phyloP scores from a whole-genome alignment of 2,329 filamentous ascomycete species.

The Scolecobasidium constrictum region DNA sequence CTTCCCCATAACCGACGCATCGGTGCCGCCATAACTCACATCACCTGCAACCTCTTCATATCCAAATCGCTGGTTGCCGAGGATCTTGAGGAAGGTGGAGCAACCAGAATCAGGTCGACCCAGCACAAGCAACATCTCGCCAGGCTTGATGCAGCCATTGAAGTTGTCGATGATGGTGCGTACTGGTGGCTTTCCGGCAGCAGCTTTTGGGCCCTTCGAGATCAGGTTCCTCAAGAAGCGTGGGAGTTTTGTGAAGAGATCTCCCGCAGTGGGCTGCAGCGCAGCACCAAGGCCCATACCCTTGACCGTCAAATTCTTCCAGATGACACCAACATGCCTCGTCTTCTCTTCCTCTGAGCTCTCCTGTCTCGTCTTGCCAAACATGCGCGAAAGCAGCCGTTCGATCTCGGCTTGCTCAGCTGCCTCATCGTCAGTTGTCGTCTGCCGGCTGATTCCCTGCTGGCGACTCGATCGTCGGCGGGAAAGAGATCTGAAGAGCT shows the following conservation, averaged over 20 bases:
- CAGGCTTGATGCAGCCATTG: too few relatives aligned
- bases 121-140: slow-evolving; percentile 60
- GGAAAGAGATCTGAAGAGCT: slow-evolving; percentile 40
- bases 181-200: slow-evolving; percentile 28
- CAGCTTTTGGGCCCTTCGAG: background rate
- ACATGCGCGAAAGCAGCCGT: slow-evolving; percentile 58
- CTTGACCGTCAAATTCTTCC: slow-evolving; percentile 23
- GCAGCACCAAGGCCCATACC: slow-evolving; percentile 41
- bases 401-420: slow-evolving; percentile 46
- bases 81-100: slow-evolving; percentile 58
- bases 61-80: slow-evolving; percentile 70
- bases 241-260: slow-evolving; percentile 43
- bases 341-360: slow-evolving; percentile 61
- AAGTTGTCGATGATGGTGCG: slow-evolving; percentile 55
- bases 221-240: slow-evolving; percentile 15
- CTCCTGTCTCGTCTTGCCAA: slow-evolving; percentile 52
- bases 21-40: slow-evolving; percentile 73
- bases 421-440: slow-evolving; percentile 14
- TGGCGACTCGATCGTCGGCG: slow-evolving; percentile 34
- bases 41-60: slow-evolving; percentile 55
- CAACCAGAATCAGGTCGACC: slow-evolving; percentile 60
- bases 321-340: slow-evolving; percentile 42
- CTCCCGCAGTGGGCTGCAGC: slow-evolving; percentile 50
- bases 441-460: slow-evolving; percentile 11
- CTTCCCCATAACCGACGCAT: slow-evolving; percentile 63